A percentile compares a stretch with the other conserved stretches of the same genome.
Conservation (phyloP, 2,329 filamentous ascomycete genomes). For the Zasmidium citrigriseum region DNA sequence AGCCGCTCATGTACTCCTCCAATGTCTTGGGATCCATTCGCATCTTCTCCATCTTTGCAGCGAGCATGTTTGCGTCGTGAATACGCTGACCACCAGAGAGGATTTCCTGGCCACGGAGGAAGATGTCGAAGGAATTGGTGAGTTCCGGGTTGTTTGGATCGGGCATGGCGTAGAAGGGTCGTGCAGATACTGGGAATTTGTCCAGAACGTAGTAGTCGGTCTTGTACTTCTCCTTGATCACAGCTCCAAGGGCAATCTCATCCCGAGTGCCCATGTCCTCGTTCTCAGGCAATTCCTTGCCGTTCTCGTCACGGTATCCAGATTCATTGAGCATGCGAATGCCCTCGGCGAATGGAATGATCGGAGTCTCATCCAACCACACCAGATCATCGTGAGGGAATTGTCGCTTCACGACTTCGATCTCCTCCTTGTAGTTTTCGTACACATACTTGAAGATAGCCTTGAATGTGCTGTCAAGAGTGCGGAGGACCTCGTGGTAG, state of each 20-base stretch:
- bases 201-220: slow-evolving; percentile 95
- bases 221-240: slow-evolving; percentile 81
- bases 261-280: slow-evolving; percentile 84
- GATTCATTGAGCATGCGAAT: slow-evolving; percentile 78
- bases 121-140: slow-evolving; percentile 95
- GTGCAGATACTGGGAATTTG: slow-evolving; percentile 82
- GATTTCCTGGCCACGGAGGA: slow-evolving; percentile 90
- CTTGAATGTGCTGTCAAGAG: slow-evolving; percentile 81
- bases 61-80: slow-evolving; percentile 73
- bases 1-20: slow-evolving; percentile 87
- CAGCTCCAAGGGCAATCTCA: slow-evolving; percentile 79
- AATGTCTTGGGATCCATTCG: slow-evolving; percentile 80
- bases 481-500: slow-evolving; percentile 81
- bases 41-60: slow-evolving; percentile 71
- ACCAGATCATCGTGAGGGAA: slow-evolving; percentile 86
- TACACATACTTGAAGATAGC: slow-evolving; percentile 74
- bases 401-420: slow-evolving; percentile 77
- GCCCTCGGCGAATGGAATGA: slow-evolving; percentile 77
- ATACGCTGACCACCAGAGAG: slow-evolving; percentile 92
- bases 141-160: slow-evolving; percentile 70
- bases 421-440: slow-evolving; percentile 66
- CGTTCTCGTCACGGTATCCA: slow-evolving; percentile 75
- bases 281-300: slow-evolving; percentile 66
- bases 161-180: slow-evolving; percentile 90
- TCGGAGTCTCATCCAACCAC: slow-evolving; percentile 81